These are phyloP conservation scores for Syzygium grande DNA, from an alignment of 345 rosid genomes.

Conservation along the genomic window DNA sequence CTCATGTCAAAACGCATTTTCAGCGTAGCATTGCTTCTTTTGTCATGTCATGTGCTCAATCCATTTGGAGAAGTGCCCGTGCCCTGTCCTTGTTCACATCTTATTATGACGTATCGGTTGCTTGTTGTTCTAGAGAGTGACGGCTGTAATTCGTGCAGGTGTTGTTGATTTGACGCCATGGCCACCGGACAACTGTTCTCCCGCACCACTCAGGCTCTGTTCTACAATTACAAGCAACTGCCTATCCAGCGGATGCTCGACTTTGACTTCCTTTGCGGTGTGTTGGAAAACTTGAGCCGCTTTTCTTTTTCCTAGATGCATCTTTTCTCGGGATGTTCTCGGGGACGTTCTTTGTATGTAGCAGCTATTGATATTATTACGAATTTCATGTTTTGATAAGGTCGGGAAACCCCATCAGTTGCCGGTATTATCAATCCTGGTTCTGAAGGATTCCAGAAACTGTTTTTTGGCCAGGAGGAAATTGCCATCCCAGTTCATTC, in stretches of 20 bases:
- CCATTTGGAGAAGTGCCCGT: neutral
- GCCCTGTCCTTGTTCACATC: neutral
- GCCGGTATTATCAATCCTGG: conserved; percentile 95
- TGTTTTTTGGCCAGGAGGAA: conserved; percentile 96
- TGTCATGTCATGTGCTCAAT: neutral
- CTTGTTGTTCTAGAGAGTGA: neutral
- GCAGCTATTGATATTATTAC: neutral
- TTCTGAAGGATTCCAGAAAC: conserved; percentile 93
- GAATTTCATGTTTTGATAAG: conserved; percentile 22
- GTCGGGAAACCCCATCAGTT: conserved; percentile 96
- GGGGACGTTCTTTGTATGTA: neutral
- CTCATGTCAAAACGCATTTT: neutral
- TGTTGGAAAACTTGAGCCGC: neutral
- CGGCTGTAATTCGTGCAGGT: neutral
- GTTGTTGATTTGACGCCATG: conserved; percentile 35
- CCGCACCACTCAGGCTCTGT: conserved; percentile 74
- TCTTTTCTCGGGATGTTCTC: neutral
- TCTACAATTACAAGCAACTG: conserved; percentile 93
- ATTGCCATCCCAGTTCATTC: conserved; percentile 97
- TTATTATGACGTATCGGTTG: neutral
- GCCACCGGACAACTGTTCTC: conserved; percentile 96
- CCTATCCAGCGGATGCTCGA: conserved; percentile 99
- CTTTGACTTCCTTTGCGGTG: conserved; percentile 97
- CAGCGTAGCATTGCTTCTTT: neutral
- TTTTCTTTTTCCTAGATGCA: neutral